Evolutionary conservation across 2,329 filamentous ascomycete species (phyloP), one percentile per base, ranked within the genome.

Genomic region (Rhynchosporium agropyri): DNA sequence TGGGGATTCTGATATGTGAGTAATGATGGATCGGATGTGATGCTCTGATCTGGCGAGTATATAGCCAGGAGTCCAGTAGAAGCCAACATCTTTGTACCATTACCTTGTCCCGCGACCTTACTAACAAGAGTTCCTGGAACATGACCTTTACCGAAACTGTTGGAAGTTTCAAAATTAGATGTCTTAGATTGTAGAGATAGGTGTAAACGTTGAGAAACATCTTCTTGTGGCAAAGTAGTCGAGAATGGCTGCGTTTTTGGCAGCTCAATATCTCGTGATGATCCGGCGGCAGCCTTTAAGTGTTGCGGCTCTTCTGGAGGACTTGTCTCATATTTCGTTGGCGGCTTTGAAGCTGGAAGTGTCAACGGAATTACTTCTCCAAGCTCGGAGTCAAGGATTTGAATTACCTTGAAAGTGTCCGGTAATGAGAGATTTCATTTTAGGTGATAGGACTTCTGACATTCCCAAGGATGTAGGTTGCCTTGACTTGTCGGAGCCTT

Each of bases 201-300:
- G 9, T 5, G 9, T 6, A 10, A 36, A 36, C 1, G 5, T 36
- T 36, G 5, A 10, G 9, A 36, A 36, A 36, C 9, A 6, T 10
- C 33, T 36, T 36, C 6, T 36, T 5, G 9, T 36, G 33, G 33
- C 6, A 6, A 36, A 10, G 33, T 36, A 6, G 10, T 2, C 15
- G 48, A 50, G 28, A 13, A 46, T n/a, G n/a, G 10, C 15, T 49
- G 61, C 38, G 40, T 48, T n/a, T 43, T 31, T 15, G 51, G 36
- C 28, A 58, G 48, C 31, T 54, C 20, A 15, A 40, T 46, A 20
- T 59, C 57, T n/a, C 3, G 5, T 4, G 12, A 9, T 2, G 33
- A 15, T 6, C 31, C 28, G 12, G 33, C 20, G 58, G 26, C 8
- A 8, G 36, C 15, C 10, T 3, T 13, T 6, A 54, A 40, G 15